Evolutionary conservation across 2,329 filamentous ascomycete genomes (phyloP).

Genomic region (Stenocarpella maydis): DNA sequence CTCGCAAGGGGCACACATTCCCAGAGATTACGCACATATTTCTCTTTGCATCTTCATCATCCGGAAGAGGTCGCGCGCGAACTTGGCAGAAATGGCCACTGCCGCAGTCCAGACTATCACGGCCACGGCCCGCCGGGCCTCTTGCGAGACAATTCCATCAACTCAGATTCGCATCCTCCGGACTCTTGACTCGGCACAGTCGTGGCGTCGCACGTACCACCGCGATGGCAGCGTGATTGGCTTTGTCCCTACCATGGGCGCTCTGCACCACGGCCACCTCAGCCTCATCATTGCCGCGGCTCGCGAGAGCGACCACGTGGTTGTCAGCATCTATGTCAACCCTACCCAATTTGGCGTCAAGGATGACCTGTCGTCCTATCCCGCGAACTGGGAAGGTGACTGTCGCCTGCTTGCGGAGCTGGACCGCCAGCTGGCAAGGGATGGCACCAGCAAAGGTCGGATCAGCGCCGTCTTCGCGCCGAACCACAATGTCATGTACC

Average conservation of each 20-base stretch:
- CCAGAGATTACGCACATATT: neutral
- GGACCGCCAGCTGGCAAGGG: conserved; percentile 67
- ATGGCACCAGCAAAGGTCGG: conserved; percentile 50
- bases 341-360: conserved; percentile 92
- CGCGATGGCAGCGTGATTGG: conserved; percentile 75
- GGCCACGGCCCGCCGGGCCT: conserved; percentile 35
- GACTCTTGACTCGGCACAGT: conserved; percentile 75
- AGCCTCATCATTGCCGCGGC: conserved; percentile 86
- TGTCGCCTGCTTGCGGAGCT: conserved; percentile 72
- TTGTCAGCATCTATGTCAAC: conserved; percentile 94
- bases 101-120: neutral
- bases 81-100: neutral
- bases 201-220: conserved; percentile 73
- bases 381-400: conserved; percentile 86
- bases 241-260: conserved; percentile 97
- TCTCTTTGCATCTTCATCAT: neutral
- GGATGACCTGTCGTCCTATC: conserved; percentile 90
- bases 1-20: neutral
- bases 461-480: conserved; percentile 81
- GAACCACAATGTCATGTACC: conserved; percentile 85
- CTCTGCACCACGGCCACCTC: conserved; percentile 90
- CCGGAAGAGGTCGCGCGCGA: neutral
- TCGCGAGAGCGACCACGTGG: conserved; percentile 77
- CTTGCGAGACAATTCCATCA: conserved; percentile 59
- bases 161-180: conserved; percentile 77